These are phyloP conservation scores for Neurospora crassa DNA, from an alignment of 2,329 filamentous ascomycete species.

Conservation along the genomic window DNA sequence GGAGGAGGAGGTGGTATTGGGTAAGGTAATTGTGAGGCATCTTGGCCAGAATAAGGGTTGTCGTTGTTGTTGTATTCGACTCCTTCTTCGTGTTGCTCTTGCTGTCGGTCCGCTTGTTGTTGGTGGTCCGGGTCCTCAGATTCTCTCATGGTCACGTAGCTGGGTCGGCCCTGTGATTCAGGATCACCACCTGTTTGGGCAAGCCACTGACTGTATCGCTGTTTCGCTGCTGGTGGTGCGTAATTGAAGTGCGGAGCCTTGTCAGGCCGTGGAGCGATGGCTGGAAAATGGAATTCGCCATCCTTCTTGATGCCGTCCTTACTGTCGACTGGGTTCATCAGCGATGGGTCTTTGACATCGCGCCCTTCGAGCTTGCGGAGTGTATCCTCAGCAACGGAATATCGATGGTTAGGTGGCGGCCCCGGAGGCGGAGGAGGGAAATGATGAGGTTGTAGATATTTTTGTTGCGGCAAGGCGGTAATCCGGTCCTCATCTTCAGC, in stretches of 20 bases:
- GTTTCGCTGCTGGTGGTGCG: constrained; percentile 34
- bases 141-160: constrained; percentile 10
- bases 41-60: constrained; percentile 4
- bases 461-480: constrained; percentile 65
- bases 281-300: constrained; percentile 50
- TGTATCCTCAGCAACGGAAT: constrained; percentile 31
- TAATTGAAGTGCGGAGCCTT: constrained; percentile 48
- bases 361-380: constrained; percentile 40
- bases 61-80: not conserved
- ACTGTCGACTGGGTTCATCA: constrained; percentile 24
- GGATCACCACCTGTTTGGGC: constrained; percentile 7
- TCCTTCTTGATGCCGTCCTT: constrained; percentile 24
- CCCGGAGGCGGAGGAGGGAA: constrained; percentile 26
- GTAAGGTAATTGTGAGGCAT: not conserved
- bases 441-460: constrained; percentile 49
- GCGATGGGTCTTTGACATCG: constrained; percentile 19
- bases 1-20: not conserved
- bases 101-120: not conserved
- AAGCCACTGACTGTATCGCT: constrained; percentile 23
- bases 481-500: constrained; percentile 78
- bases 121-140: constrained; percentile 2
- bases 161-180: constrained; percentile 14
- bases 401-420: constrained; percentile 18
- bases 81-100: constrained; percentile 3
- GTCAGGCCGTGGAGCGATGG: constrained; percentile 36